Percentiles rank a stretch among this genome's conserved stretches.
phyloP scores from a whole-genome alignment of 2,329 filamentous ascomycete genomes.

The Nothomitra cinnamomea region DNA sequence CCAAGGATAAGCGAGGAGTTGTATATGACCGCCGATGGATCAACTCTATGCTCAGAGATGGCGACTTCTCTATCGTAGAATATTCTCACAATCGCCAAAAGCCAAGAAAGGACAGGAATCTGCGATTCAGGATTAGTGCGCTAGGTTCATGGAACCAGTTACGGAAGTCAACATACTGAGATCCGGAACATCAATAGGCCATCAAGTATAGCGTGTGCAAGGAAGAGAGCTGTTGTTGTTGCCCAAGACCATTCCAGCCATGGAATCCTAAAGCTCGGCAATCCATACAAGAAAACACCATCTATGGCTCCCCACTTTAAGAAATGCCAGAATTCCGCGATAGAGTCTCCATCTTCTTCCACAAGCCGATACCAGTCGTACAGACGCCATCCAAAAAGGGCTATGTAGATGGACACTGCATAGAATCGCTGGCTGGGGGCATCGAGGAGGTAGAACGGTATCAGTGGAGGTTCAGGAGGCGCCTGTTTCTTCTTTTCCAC shows the following conservation, averaged over 20 bases:
- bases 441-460: constrained; percentile 69
- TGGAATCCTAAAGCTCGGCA: constrained; percentile 79
- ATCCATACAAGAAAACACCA: constrained; percentile 67
- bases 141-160: not conserved
- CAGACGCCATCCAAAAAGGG: constrained; percentile 63
- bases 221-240: constrained; percentile 53
- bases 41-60: constrained; percentile 85
- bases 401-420: constrained; percentile 60
- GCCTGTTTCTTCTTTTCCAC: not conserved
- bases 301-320: constrained; percentile 89
- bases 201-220: constrained; percentile 55
- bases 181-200: constrained; percentile 88
- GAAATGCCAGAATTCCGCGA: constrained; percentile 51
- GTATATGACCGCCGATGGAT: constrained; percentile 71
- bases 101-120: constrained; percentile 57
- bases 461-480: constrained; percentile 38
- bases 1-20: constrained; percentile 89
- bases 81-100: constrained; percentile 57
- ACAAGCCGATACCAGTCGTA: constrained; percentile 71
- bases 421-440: constrained; percentile 84
- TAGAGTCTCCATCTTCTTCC: constrained; percentile 68
- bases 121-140: constrained; percentile 18
- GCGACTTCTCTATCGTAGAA: constrained; percentile 87
- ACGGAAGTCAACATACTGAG: constrained; percentile 34
- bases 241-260: constrained; percentile 85